Evolutionary conservation across 768 basidiomycete species (phyloP), one percentile per base, ranked within the genome.

Genomic region (Tulasnella sp.): DNA sequence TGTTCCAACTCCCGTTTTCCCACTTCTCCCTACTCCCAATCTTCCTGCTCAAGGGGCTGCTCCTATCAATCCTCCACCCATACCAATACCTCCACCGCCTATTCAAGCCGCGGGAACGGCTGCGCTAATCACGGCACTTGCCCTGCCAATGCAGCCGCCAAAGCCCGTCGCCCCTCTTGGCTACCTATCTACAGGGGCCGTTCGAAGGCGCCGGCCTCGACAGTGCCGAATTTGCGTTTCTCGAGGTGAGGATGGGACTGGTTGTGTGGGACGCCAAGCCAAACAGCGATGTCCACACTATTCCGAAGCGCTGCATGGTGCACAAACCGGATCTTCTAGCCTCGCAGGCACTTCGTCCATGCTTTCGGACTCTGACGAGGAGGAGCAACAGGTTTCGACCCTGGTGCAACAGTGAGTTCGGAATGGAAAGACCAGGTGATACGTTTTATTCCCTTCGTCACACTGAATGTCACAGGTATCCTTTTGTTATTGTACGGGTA

Each of bases 201-300:
- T 40, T 11, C 67, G 75, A 15, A 38, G 29, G 67, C 25, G 75
- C 25, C 67, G 67, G n/a, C 75, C 75, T n/a, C 31, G 75, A 14
- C 31, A 67, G 38, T 76, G 75, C 29, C 69, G 49, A n/a, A 68
- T 76, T 17, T 76, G 74, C 37, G 39, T 37, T n/a, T 34, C 67
- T n/a, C 39, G 67, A 40, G 75, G 75, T 3, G 29, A 42, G 36
- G 75, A 76, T 31, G 75, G 75, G 29, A 76, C 67, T 4, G n/a
- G 25, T 12, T 76, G 75, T 31, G 40, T 76, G 3, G 75, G 75
- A 19, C 39, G 75, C 36, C 39, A 38, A 29, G 25, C 75, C 25
- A 71, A 42, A 39, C 38, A 69, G 36, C 36, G 40, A 54, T 76
- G 75, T 36, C 67, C 75, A 42, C 42, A 39, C 52, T 76, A 69